Conservation (phyloP, 352 stramenopile genomes). For the Blastocystis sp. region DNA sequence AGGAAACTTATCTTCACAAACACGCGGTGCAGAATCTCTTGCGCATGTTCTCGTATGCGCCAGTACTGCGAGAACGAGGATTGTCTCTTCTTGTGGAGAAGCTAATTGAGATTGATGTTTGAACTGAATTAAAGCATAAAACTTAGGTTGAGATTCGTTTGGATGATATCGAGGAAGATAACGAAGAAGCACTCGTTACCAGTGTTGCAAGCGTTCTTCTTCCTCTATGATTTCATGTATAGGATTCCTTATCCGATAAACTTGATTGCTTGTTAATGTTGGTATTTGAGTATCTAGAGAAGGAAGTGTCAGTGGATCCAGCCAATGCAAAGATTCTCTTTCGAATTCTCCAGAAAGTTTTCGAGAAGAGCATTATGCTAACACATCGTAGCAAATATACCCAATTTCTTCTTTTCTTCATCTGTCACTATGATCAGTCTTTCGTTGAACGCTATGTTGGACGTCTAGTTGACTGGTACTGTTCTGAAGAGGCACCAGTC, state of each 20-base stretch:
- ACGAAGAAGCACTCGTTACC: conserved; percentile 80
- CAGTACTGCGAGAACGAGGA: conserved; percentile 78
- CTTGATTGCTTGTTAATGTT: conserved; percentile 82
- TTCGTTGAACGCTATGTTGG: conserved; percentile 73
- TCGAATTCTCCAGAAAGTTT: conserved; percentile 72
- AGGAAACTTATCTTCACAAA: conserved; percentile 43
- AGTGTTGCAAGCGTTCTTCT: conserved; percentile 76
- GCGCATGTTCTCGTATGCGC: conserved; percentile 20
- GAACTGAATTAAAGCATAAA: not conserved
- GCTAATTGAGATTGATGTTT: conserved; percentile 78
- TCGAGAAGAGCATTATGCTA: conserved; percentile 67
- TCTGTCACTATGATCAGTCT: conserved; percentile 72
- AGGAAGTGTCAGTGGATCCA: conserved; percentile 11
- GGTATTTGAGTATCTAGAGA: conserved; percentile 81
- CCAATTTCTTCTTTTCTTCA: conserved; percentile 85
- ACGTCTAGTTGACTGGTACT: conserved; percentile 61
- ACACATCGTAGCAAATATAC: conserved; percentile 87
- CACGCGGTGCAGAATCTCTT: conserved; percentile 33
- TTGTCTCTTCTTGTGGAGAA: conserved; percentile 80
- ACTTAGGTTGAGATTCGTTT: conserved; percentile 80
- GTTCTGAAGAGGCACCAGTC: conserved; percentile 72
- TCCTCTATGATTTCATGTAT: conserved; percentile 69
- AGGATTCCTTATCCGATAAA: conserved; percentile 83
- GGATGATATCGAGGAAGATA: conserved; percentile 80
- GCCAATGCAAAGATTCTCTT: conserved; percentile 65